Percentiles rank a stretch among this genome's conserved stretches.
Evolutionary conservation across 169 alveolate species (phyloP).

Genomic region (Plasmodium chabaudi): DNA sequence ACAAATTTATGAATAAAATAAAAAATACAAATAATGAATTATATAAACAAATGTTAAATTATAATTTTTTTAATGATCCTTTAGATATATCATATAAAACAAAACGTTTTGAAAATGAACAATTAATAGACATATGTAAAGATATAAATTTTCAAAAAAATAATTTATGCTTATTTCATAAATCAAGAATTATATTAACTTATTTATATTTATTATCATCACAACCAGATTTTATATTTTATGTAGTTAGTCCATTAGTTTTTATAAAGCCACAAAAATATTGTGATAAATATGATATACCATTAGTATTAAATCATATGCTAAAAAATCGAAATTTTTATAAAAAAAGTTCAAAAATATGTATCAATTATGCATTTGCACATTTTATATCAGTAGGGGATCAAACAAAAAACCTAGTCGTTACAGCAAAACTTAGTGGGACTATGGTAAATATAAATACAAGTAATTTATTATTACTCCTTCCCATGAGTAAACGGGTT

Average conservation of each 20-base stretch:
- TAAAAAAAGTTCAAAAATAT: constrained; percentile 59
- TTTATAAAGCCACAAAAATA: constrained; percentile 69
- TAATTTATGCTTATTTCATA: constrained; percentile 54
- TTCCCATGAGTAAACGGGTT: constrained; percentile 63
- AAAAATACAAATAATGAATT: constrained; percentile 33
- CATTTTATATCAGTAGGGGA: constrained; percentile 62
- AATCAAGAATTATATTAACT: constrained; percentile 57
- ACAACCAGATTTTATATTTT: constrained; percentile 52
- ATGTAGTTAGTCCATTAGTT: constrained; percentile 63
- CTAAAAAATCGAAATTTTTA: constrained; percentile 64
- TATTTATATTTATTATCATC: constrained; percentile 60
- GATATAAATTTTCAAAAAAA: constrained; percentile 55
- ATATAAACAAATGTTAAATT: constrained; percentile 46
- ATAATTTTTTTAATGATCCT: constrained; percentile 77
- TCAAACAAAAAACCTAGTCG: constrained; percentile 22
- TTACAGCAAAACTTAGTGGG: constrained; percentile 73
- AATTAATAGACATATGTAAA: constrained; percentile 59
- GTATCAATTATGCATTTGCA: constrained; percentile 77
- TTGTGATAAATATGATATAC: constrained; percentile 68
- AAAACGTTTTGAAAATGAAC: constrained; percentile 28
- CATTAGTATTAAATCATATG: constrained; percentile 67
- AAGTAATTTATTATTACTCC: constrained; percentile 31
- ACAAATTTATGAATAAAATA: constrained; percentile 38
- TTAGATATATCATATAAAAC: constrained; percentile 73
- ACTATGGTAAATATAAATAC: constrained; percentile 51